Conservation (phyloP, 2,329 filamentous ascomycete genomes). For the Penicillium griseofulvum region DNA sequence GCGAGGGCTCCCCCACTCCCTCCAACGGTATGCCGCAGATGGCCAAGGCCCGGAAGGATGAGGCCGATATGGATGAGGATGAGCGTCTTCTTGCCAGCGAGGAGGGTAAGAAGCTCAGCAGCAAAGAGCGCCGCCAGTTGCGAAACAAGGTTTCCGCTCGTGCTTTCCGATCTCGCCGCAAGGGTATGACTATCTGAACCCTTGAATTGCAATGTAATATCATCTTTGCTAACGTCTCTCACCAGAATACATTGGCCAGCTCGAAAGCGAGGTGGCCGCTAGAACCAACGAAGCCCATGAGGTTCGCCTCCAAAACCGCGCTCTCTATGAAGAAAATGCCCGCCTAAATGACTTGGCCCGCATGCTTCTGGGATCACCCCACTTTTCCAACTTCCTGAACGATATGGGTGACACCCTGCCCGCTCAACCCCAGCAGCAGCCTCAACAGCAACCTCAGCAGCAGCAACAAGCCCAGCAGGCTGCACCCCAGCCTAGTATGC, state of each 20-base stretch:
- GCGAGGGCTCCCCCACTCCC: slow-evolving; percentile 46
- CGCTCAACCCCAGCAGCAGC: slow-evolving; percentile 35
- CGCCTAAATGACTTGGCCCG: slow-evolving; percentile 74
- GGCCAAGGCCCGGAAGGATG: slow-evolving; percentile 79
- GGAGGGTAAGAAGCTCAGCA: slow-evolving; percentile 98
- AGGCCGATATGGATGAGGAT: slow-evolving; percentile 98
- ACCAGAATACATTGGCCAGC: slow-evolving; percentile 91
- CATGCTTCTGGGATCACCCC: slow-evolving; percentile 75
- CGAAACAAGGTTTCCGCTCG: slow-evolving; percentile 98
- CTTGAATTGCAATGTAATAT: not conserved
- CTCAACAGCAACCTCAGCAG: slow-evolving; percentile 38
- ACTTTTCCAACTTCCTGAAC: slow-evolving; percentile 78
- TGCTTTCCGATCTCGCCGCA: slow-evolving; percentile 95
- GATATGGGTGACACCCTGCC: slow-evolving; percentile 62
- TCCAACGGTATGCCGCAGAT: slow-evolving; percentile 60
- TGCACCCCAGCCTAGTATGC: slow-evolving; percentile 41
- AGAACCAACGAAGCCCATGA: slow-evolving; percentile 83
- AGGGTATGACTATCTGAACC: slow-evolving; percentile 63
- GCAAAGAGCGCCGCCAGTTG: slow-evolving; percentile 94
- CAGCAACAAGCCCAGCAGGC: slow-evolving; percentile 40
- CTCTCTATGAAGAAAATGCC: slow-evolving; percentile 80
- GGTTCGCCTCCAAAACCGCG: slow-evolving; percentile 75
- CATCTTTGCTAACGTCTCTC: slow-evolving; percentile 3
- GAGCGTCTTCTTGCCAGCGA: slow-evolving; percentile 92
- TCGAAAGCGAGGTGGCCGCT: slow-evolving; percentile 81